phyloP scores from a whole-genome alignment of 2,329 filamentous ascomycete species.

The Helicocarpus griseus region DNA sequence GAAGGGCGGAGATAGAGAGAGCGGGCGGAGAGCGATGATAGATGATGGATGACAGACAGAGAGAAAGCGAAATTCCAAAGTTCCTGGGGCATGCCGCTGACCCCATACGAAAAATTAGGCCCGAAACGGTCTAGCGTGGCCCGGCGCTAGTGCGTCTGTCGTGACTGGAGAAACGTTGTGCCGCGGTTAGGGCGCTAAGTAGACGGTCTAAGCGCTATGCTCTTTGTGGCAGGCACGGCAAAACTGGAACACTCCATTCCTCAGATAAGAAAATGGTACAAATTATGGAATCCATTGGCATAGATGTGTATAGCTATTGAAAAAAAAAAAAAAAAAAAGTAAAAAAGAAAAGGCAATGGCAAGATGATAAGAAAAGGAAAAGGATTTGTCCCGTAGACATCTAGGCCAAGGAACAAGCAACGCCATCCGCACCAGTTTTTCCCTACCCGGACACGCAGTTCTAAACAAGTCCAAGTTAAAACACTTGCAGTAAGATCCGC shows the following conservation, averaged over 20 bases:
- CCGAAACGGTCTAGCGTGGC: constrained; percentile 1
- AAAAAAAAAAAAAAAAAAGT: neutral
- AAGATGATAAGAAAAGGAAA: neutral
- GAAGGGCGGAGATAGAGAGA: neutral
- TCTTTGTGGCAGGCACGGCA: no score
- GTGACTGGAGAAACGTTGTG: neutral
- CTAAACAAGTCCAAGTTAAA: no score
- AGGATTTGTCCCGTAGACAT: neutral
- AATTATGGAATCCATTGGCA: neutral
- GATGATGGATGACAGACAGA: neutral
- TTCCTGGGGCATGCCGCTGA: constrained; percentile 3
- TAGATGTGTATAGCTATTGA: neutral
- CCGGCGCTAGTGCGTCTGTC: neutral
- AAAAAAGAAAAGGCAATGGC: neutral
- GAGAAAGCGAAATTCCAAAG: neutral
- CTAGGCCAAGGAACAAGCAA: constrained; percentile 20
- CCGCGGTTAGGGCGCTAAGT: neutral
- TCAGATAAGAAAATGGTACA: neutral
- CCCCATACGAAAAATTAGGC: constrained; percentile 3
- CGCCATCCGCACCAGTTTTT: constrained; percentile 35
- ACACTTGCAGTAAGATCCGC: no score
- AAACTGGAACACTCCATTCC: no score
- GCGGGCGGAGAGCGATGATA: neutral
- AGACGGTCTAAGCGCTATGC: neutral
- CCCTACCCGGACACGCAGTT: constrained; percentile 35